Base-by-base conservation (phyloP, 2,329 filamentous ascomycete genomes). In the Ceratocystis smalleyi region DNA sequence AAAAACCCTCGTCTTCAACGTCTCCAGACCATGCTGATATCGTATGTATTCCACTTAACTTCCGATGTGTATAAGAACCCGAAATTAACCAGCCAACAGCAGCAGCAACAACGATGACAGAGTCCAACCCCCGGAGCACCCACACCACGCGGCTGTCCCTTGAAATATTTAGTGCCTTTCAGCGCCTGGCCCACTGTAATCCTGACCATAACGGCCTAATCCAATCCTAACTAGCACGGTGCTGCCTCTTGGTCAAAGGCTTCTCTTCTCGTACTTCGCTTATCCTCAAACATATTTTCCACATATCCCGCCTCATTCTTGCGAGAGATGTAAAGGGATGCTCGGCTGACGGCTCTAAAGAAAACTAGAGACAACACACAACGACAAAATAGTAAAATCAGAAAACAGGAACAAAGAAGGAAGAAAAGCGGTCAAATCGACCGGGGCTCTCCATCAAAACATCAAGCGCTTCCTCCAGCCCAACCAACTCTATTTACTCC, bases 271-370 rank as follows among this genome's bases (percentile, higher is more conserved):
- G 22, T 8, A 51, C 47, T 24, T 51, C 47, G 47, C 22, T 51
- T 51, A 27, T 51, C 19, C 47, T 51, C 47, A 51, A 51, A 51
- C 47, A 51, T 51, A 51, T 51, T 51, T 51, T 51, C 47, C 47
- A n/a, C 35, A 40, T 15, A 40, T 40, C 8, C 32, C 32, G 32
- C 32, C 47, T 51, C 47, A 51, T 51, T 51, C 47, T 51, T 15
- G 22, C 17, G 15, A 40, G 35, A 10, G 15, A 15, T 19, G 19
- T 24, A 27, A 51, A 24, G 47, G 22, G 22, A 24, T 15, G 12
- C 47, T 24, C 10, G 10, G 35, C 10, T 1, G 35, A 40, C 15
- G 35, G 4, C 35, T 12, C 35, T 10, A 12, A 10, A 12, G 35
- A 40, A 40, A 15, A 5, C n/a, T 2, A 51, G 47, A 51, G 10